Percentiles rank a stretch among this genome's conserved stretches.
These are phyloP conservation scores for Umbelopsis ramanniana DNA, from an alignment of 192 early-diverging fungal species.

Conservation along the genomic window DNA sequence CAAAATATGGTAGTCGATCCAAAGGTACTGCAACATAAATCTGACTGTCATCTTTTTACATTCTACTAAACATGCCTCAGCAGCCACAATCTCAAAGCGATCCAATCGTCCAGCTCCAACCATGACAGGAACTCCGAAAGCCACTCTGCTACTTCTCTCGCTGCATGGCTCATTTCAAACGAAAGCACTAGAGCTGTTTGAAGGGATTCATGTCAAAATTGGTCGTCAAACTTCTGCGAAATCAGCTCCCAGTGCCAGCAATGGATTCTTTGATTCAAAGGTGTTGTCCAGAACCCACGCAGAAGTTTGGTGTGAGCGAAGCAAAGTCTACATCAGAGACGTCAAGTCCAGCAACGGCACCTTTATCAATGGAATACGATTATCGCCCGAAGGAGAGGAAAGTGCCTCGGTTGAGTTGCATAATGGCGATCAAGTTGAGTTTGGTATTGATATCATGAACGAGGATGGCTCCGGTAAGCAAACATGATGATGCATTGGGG, in stretches of 20 bases:
- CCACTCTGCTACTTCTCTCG: conserved; percentile 49
- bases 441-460: conserved; percentile 82
- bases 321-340: conserved; percentile 74
- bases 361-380: conserved; percentile 72
- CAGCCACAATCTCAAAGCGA: background rate
- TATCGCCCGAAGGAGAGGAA: conserved; percentile 68
- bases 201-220: conserved; percentile 59
- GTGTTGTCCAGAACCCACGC: conserved; percentile 79
- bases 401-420: conserved; percentile 62
- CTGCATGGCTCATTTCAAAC: conserved; percentile 50
- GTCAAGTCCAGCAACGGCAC: conserved; percentile 83
- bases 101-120: background rate
- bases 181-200: conserved; percentile 60
- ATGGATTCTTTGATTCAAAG: conserved; percentile 87
- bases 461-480: conserved; percentile 69
- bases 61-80: background rate
- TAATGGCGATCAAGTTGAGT: conserved; percentile 69
- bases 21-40: background rate
- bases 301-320: conserved; percentile 68
- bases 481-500: too few relatives aligned
- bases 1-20: conserved; percentile 18
- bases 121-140: conserved; percentile 20
- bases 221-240: conserved; percentile 72
- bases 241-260: conserved; percentile 60
- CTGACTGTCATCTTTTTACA: background rate